A percentile compares a stretch with the other conserved stretches of the same genome.
Conservation (phyloP, 2,329 filamentous ascomycete species). For the Byssothecium circinans region DNA sequence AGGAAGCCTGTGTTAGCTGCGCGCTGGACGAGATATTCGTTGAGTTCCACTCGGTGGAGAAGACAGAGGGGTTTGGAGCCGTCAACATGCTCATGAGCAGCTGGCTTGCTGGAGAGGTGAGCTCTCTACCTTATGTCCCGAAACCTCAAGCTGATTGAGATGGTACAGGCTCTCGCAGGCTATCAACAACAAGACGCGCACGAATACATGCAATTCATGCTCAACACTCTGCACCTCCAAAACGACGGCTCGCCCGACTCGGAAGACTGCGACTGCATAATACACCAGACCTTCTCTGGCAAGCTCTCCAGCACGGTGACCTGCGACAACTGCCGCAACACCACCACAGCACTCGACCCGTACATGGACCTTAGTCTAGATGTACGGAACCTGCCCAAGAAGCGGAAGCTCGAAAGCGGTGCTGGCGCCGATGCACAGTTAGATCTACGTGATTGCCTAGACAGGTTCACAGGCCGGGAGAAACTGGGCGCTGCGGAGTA, state of each 20-base stretch:
- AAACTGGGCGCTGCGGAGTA: conserved; percentile 76
- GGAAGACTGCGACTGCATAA: conserved; percentile 75
- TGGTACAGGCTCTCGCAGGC: conserved; percentile 60
- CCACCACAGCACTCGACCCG: conserved; percentile 80
- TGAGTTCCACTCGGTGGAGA: conserved; percentile 69
- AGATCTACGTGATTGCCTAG: conserved; percentile 65
- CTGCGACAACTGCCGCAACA: conserved; percentile 82
- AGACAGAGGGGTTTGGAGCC: conserved; percentile 86
- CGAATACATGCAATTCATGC: conserved; percentile 94
- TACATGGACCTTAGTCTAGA: conserved; percentile 90
- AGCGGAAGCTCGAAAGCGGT: conserved; percentile 54
- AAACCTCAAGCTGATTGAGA: neutral
- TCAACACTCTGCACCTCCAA: conserved; percentile 82
- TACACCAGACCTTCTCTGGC: conserved; percentile 93
- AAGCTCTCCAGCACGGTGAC: conserved; percentile 89
- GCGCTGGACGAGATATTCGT: conserved; percentile 65
- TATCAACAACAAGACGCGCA: conserved; percentile 97
- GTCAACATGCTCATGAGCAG: conserved; percentile 86
- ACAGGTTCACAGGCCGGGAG: conserved; percentile 84
- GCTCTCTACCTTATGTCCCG: conserved; percentile 30
- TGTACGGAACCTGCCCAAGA: conserved; percentile 74
- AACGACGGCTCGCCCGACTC: conserved; percentile 62
- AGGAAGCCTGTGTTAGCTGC: conserved; percentile 60
- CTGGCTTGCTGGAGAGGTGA: conserved; percentile 78
- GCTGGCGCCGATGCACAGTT: conserved; percentile 38